phyloP scores from a whole-genome alignment of 306 rosid species.

The Quercus berberidifolia region DNA sequence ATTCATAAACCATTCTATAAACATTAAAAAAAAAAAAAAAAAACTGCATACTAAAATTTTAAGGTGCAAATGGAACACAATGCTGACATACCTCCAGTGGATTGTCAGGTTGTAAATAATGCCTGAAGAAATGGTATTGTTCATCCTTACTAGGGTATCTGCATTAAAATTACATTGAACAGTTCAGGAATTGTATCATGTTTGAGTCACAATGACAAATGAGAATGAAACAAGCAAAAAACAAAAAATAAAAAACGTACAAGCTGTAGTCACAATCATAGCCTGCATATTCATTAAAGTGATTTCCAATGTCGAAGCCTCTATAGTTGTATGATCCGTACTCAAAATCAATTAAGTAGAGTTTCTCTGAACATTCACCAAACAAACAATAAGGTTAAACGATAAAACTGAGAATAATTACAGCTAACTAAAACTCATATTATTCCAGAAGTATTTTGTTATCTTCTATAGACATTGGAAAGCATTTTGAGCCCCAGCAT shows the following conservation, averaged over 20 bases:
- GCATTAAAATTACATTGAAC: slow-evolving; percentile 22
- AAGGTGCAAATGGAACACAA: slow-evolving; percentile 8
- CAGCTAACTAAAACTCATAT: slow-evolving; percentile 20
- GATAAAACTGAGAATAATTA: slow-evolving; percentile 10
- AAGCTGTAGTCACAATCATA: slow-evolving; percentile 75
- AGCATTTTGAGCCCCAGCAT: not conserved
- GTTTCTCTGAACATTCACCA: slow-evolving; percentile 56
- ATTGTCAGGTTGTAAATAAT: slow-evolving; percentile 71
- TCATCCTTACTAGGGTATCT: slow-evolving; percentile 77
- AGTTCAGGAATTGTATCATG: slow-evolving; percentile 12
- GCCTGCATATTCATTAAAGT: slow-evolving; percentile 93
- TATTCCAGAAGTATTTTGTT: not conserved
- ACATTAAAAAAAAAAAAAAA: not conserved
- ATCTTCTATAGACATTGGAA: slow-evolving; percentile 1
- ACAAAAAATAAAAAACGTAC: slow-evolving; percentile 41
- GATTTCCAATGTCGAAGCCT: slow-evolving; percentile 95
- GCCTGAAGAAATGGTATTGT: slow-evolving; percentile 82
- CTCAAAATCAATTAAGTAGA: slow-evolving; percentile 91
- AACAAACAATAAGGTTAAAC: slow-evolving; percentile 19
- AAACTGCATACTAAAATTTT: not conserved
- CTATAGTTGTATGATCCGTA: slow-evolving; percentile 92
- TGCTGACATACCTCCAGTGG: slow-evolving; percentile 57
- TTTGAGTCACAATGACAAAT: not conserved
- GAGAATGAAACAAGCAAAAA: not conserved
- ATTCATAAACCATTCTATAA: not conserved